phyloP scores from a whole-genome alignment of 345 rosid genomes.

The Lepidium africanum region DNA sequence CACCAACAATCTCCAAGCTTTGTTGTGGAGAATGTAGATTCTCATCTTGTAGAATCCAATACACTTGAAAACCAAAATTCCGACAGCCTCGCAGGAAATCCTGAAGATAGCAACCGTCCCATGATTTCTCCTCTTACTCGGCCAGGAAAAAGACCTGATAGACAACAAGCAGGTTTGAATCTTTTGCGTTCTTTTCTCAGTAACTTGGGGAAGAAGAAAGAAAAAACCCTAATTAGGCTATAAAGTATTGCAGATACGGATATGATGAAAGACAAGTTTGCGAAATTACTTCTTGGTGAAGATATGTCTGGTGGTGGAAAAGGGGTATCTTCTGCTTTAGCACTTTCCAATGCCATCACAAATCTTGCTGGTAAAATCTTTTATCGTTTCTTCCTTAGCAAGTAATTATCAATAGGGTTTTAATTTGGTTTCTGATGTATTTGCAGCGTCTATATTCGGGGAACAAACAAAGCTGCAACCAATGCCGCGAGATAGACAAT shows the following conservation, averaged over 20 bases:
- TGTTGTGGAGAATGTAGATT: slow-evolving; percentile 20
- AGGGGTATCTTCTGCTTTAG: slow-evolving; percentile 75
- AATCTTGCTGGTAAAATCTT: slow-evolving; percentile 35
- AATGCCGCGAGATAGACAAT: slow-evolving; percentile 63
- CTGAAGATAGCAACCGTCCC: slow-evolving; percentile 15
- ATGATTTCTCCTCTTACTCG: slow-evolving; percentile 25
- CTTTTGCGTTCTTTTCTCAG: not conserved
- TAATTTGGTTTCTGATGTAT: not conserved
- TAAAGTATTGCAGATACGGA: slow-evolving; percentile 37
- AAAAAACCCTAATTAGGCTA: slow-evolving; percentile 1
- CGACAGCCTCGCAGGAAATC: slow-evolving; percentile 18
- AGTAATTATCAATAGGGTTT: not conserved
- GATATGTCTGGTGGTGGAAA: slow-evolving; percentile 85
- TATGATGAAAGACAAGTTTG: slow-evolving; percentile 58
- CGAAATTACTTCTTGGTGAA: slow-evolving; percentile 63
- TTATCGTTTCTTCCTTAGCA: not conserved
- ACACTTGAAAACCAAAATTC: slow-evolving; percentile 26
- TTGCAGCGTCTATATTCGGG: slow-evolving; percentile 78
- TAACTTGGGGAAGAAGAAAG: not conserved
- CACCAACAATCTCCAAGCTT: slow-evolving; percentile 12
- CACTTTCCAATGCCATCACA: slow-evolving; percentile 52
- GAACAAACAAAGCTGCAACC: slow-evolving; percentile 72
- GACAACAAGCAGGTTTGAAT: slow-evolving; percentile 40
- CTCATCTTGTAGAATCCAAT: slow-evolving; percentile 25
- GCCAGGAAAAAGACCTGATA: slow-evolving; percentile 22